Evolutionary conservation across 208 protist genomes (phyloP).

Genomic region (Leptomonas pyrrhocoris): DNA sequence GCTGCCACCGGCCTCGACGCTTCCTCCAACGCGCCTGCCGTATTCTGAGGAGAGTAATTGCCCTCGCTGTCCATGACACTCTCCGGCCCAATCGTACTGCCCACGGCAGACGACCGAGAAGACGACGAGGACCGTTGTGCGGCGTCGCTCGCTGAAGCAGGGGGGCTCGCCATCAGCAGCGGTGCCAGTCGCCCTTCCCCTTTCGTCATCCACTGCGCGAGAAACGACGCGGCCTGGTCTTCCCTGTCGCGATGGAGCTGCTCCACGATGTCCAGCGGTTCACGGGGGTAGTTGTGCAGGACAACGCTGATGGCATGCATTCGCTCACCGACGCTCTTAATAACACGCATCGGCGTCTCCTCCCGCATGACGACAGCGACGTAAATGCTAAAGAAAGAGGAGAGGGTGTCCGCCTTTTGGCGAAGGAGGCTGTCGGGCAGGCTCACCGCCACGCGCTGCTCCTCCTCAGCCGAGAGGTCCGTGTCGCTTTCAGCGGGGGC

Average conservation of each 20-base stretch:
- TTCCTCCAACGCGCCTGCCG: neutral
- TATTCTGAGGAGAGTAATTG: too few relatives aligned
- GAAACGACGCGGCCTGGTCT: constrained; percentile 3
- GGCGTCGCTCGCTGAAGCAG: neutral
- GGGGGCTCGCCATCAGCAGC: neutral
- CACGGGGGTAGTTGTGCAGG: neutral
- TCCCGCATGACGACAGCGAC: constrained; percentile 2
- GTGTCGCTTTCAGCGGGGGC: neutral
- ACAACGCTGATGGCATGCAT: neutral
- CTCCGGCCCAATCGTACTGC: neutral
- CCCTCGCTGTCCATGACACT: constrained; percentile 19
- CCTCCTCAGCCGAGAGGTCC: constrained; percentile 1
- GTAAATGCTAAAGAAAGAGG: constrained; percentile 20
- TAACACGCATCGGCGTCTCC: neutral
- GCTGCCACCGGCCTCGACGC: neutral
- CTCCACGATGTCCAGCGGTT: constrained; percentile 6
- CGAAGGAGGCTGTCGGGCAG: constrained; percentile 14
- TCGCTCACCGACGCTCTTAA: neutral
- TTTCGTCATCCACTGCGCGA: constrained; percentile 1
- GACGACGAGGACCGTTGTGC: neutral
- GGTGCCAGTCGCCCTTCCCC: constrained; percentile 15
- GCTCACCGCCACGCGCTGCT: neutral
- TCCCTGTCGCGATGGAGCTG: neutral
- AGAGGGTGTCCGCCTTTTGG: neutral
- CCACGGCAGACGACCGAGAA: neutral